Evolutionary conservation across 768 basidiomycete genomes (phyloP).

Genomic region (Strobilomyces dryophilus): DNA sequence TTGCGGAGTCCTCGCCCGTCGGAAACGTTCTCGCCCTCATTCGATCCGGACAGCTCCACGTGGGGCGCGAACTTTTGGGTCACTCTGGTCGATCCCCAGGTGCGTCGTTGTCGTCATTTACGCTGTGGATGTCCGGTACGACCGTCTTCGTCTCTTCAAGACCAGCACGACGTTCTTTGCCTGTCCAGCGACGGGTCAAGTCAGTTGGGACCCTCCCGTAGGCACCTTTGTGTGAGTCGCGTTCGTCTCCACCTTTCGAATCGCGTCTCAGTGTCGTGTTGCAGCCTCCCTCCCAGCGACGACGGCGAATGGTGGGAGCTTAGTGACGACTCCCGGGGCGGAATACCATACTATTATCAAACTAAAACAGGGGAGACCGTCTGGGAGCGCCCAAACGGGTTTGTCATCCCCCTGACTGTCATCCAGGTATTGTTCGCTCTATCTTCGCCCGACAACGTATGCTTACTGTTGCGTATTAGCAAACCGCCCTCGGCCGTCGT

Average conservation of each 20-base stretch:
- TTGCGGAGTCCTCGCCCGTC: conserved; percentile 31
- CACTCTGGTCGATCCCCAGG: conserved; percentile 87
- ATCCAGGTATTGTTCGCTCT: conserved; percentile 57
- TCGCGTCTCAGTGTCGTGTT: conserved; percentile 12
- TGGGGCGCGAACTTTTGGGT: conserved; percentile 97
- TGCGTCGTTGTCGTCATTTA: conserved; percentile 34
- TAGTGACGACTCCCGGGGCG: conserved; percentile 75
- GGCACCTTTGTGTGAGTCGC: conserved; percentile 79
- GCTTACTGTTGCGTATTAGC: conserved; percentile 37
- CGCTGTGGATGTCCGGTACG: conserved; percentile 6
- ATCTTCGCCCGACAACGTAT: neutral
- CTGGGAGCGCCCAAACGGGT: conserved; percentile 87
- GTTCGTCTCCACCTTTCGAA: conserved; percentile 13
- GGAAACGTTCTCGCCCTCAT: conserved; percentile 11
- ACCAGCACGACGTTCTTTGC: conserved; percentile 78
- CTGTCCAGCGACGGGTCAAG: conserved; percentile 87
- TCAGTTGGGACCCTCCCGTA: conserved; percentile 89
- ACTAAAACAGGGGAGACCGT: conserved; percentile 88
- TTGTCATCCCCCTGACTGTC: conserved; percentile 87
- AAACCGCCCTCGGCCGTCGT: conserved; percentile 67
- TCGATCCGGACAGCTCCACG: conserved; percentile 40
- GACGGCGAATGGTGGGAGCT: conserved; percentile 98
- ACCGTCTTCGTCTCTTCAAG: conserved; percentile 26
- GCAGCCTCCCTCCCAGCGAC: conserved; percentile 73
- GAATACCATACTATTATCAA: conserved; percentile 91